phyloP scores from a whole-genome alignment of 352 stramenopile genomes.

The Pythium scleroteichum region DNA sequence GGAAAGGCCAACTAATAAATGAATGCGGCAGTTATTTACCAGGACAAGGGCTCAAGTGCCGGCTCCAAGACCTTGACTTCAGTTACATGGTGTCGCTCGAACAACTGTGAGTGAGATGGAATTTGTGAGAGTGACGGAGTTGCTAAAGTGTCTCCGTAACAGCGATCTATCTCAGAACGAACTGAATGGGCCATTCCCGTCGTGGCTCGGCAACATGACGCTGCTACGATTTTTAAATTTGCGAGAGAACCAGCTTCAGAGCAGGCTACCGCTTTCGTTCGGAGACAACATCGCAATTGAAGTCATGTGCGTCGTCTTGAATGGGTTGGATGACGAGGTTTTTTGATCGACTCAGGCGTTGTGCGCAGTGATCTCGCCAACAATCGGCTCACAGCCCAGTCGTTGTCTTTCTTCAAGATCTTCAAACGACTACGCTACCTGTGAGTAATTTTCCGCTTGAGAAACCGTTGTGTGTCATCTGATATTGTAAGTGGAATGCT shows the following conservation, averaged over 20 bases:
- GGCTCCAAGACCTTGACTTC: slow-evolving; percentile 53
- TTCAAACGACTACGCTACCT: slow-evolving; percentile 25
- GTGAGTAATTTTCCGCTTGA: not conserved
- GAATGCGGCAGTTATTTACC: slow-evolving; percentile 48
- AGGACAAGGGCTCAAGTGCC: slow-evolving; percentile 47
- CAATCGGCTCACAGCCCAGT: slow-evolving; percentile 20
- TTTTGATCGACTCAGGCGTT: not conserved
- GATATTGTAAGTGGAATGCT: not conserved
- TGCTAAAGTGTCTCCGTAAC: not conserved
- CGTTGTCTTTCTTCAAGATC: slow-evolving; percentile 27
- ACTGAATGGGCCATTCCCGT: slow-evolving; percentile 50
- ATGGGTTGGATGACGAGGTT: not conserved
- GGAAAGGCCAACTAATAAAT: not conserved
- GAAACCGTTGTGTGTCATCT: not conserved
- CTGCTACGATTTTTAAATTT: slow-evolving; percentile 66
- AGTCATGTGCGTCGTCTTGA: slow-evolving; percentile 41
- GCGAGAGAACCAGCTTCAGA: slow-evolving; percentile 42
- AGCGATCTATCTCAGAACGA: slow-evolving; percentile 54
- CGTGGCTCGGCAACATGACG: slow-evolving; percentile 66
- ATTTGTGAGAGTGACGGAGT: not conserved
- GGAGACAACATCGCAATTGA: slow-evolving; percentile 60
- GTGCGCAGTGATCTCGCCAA: slow-evolving; percentile 16
- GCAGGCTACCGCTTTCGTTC: slow-evolving; percentile 50
- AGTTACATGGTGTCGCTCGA: slow-evolving; percentile 71
- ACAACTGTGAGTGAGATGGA: slow-evolving; percentile 71